Conservation (phyloP, 306 rosid genomes). For the Ceratonia siliqua region DNA sequence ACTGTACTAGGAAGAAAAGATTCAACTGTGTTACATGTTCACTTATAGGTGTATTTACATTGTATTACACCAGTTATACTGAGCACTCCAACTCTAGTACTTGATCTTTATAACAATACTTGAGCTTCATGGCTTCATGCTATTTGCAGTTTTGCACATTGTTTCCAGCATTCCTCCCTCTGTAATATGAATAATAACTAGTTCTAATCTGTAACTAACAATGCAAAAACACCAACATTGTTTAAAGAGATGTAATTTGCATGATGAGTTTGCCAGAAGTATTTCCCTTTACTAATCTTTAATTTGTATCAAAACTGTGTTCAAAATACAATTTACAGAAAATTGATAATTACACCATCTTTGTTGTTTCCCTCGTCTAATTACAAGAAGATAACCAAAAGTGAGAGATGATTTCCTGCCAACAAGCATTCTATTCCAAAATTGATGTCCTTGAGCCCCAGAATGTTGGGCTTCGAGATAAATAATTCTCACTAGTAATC, state of each 20-base stretch:
- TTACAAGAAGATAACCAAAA: slow-evolving; percentile 14
- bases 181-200: not conserved
- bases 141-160: not conserved
- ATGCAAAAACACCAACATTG: not conserved
- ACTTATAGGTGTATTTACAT: too few species aligned
- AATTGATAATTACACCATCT: slow-evolving; percentile 24
- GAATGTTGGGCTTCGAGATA: slow-evolving; percentile 4
- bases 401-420: not conserved
- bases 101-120: not conserved
- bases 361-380: slow-evolving; percentile 12
- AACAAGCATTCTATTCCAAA: not conserved
- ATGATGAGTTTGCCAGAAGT: not conserved
- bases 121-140: too few species aligned
- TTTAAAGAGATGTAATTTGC: not conserved
- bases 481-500: not conserved
- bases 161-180: not conserved
- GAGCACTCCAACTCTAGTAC: too few species aligned
- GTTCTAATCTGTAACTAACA: not conserved
- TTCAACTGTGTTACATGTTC: too few species aligned
- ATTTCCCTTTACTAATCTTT: slow-evolving; percentile 9
- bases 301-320: slow-evolving; percentile 31
- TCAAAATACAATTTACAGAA: slow-evolving; percentile 5
- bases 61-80: too few species aligned
- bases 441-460: not conserved
- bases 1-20: too few species aligned